Evolutionary conservation across 1,139 yeast genomes (phyloP).

Genomic region (Blastobotrys illinoisensis): DNA sequence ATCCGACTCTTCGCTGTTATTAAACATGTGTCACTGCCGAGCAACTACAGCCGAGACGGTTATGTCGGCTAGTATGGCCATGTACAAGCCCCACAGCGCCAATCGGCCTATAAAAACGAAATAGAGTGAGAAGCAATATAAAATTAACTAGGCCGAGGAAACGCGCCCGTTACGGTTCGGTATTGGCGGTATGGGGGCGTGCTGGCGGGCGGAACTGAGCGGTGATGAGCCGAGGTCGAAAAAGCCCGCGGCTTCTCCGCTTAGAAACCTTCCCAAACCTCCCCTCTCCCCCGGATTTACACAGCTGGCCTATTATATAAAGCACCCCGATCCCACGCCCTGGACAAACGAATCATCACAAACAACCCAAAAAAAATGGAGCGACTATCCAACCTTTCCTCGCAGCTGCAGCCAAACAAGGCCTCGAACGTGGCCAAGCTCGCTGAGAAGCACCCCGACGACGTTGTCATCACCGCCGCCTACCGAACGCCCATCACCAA

Average conservation of each 20-base stretch:
- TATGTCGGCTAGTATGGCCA: background rate
- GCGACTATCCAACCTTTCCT: conserved; percentile 11
- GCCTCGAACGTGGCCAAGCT: conserved; percentile 34
- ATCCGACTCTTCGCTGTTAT: background rate
- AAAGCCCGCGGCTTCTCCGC: background rate
- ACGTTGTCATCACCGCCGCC: conserved; percentile 81
- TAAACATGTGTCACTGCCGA: background rate
- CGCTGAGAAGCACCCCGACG: conserved; percentile 66
- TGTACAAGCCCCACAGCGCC: background rate
- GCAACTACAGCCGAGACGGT: too few species aligned
- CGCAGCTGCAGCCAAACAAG: conserved; percentile 15
- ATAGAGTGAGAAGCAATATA: too few species aligned
- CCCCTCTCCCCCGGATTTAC: conserved; percentile 3
- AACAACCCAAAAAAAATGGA: conserved; percentile 10
- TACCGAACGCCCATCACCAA: conserved; percentile 85
- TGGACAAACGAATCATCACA: background rate
- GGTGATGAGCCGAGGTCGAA: background rate
- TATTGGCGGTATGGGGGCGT: too few species aligned
- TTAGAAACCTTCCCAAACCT: background rate
- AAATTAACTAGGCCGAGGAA: too few species aligned
- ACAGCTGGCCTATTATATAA: background rate
- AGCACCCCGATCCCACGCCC: background rate
- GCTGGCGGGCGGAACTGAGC: background rate
- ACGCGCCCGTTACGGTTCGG: too few species aligned
- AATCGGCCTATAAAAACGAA: too few species aligned